phyloP scores from a whole-genome alignment of 768 basidiomycete genomes.

The Termitomyces sp. region DNA sequence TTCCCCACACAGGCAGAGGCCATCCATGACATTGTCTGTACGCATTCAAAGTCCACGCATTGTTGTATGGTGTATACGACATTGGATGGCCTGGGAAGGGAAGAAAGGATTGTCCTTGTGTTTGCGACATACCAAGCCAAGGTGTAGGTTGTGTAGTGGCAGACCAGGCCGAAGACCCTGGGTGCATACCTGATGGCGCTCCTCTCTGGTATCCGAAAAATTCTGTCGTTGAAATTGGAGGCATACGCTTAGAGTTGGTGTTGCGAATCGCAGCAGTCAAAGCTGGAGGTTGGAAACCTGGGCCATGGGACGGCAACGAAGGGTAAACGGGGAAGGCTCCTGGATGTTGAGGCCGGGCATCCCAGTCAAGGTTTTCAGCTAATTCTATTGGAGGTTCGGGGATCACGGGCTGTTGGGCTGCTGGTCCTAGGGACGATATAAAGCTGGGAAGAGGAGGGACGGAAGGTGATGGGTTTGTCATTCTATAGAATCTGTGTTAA shows the following conservation, averaged over 20 bases:
- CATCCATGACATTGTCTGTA: background rate
- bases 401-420: constrained; percentile 1
- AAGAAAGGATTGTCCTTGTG: no score
- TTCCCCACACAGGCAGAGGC: background rate
- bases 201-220: background rate
- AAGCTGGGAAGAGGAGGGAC: background rate
- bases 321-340: no score
- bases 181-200: no score
- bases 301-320: no score
- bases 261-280: background rate
- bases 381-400: background rate
- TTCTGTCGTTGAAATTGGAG: background rate
- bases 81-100: no score
- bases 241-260: background rate
- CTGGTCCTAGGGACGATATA: background rate
- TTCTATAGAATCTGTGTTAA: background rate
- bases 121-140: no score
- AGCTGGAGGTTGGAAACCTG: no score
- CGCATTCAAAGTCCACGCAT: no score
- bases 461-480: background rate
- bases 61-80: constrained; percentile 2
- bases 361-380: background rate
- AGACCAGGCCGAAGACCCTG: no score
- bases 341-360: no score
- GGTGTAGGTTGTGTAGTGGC: no score